phyloP scores from a whole-genome alignment of 139 green algal genomes.

The Mychonastes homosphaera region DNA sequence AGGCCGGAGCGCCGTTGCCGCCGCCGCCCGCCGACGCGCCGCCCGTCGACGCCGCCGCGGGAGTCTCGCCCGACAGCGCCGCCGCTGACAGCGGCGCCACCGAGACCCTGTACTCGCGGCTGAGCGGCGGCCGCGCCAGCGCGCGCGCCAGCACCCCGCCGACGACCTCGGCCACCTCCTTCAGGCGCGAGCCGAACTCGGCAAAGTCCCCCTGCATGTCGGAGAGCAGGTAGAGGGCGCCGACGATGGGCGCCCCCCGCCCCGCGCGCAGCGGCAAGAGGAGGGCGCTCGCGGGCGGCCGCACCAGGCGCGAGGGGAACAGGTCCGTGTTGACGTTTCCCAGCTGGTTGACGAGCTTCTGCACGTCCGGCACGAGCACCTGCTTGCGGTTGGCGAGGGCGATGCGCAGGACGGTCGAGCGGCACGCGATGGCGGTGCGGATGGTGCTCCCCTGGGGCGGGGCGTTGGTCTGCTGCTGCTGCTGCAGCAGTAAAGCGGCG shows the following conservation, averaged over 20 bases:
- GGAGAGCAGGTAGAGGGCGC: slow-evolving; percentile 43
- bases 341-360: slow-evolving; percentile 52
- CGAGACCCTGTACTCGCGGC: slow-evolving; percentile 10
- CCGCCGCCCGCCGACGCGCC: too few species aligned
- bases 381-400: slow-evolving; percentile 45
- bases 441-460: slow-evolving; percentile 25
- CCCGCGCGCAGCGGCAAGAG: slow-evolving; percentile 39
- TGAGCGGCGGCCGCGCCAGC: slow-evolving; percentile 4
- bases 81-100: background rate
- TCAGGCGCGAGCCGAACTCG: slow-evolving; percentile 14
- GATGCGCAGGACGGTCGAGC: slow-evolving; percentile 50
- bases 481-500: slow-evolving; percentile 17
- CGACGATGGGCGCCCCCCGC: slow-evolving; percentile 27
- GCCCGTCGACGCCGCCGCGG: too few species aligned
- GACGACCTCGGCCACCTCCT: slow-evolving; percentile 18
- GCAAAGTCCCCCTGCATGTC: slow-evolving; percentile 19
- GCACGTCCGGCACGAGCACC: slow-evolving; percentile 50
- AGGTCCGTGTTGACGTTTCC: slow-evolving; percentile 43
- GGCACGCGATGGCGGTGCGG: slow-evolving; percentile 41
- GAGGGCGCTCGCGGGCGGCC: slow-evolving; percentile 41
- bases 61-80: too few species aligned
- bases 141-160: slow-evolving; percentile 5
- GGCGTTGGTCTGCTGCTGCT: slow-evolving; percentile 31
- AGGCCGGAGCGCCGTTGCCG: too few species aligned
- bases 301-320: slow-evolving; percentile 43